Conservation (phyloP, 176 grass and related monocot genomes). For the Avena eriantha region DNA sequence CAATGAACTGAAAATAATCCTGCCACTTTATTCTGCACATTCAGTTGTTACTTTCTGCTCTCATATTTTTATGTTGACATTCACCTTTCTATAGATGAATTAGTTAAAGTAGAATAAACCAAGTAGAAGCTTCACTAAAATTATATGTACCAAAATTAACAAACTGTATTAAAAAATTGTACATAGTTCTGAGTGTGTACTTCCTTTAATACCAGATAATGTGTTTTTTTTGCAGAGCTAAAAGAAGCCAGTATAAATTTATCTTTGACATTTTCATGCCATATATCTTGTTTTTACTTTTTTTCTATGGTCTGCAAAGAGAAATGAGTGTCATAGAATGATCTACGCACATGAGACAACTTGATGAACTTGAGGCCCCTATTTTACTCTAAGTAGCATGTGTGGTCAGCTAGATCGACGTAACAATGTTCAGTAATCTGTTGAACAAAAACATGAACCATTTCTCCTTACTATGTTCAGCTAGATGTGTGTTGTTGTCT, state of each 20-base stretch:
- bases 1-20: no score
- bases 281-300: conserved; percentile 4
- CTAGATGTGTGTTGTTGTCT: conserved; percentile 1
- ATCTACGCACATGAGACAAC: conserved; percentile 14
- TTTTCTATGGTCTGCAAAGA: conserved; percentile 1
- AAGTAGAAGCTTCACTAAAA: no score
- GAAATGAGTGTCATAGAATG: conserved; percentile 18
- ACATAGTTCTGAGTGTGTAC: no score
- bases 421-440: no score
- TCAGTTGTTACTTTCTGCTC: no score
- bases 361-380: conserved; percentile 47
- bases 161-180: no score
- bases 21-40: no score
- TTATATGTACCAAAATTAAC: no score
- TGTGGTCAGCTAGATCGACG: not conserved
- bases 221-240: not conserved
- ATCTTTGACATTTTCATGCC: not conserved
- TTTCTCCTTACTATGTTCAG: not conserved
- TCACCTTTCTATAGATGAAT: no score
- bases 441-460: not conserved
- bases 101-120: no score
- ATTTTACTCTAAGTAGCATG: conserved; percentile 50
- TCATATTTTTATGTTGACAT: no score
- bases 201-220: not conserved
- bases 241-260: not conserved